Evolutionary conservation across 768 basidiomycete genomes (phyloP).

Genomic region (Suillus placidus): DNA sequence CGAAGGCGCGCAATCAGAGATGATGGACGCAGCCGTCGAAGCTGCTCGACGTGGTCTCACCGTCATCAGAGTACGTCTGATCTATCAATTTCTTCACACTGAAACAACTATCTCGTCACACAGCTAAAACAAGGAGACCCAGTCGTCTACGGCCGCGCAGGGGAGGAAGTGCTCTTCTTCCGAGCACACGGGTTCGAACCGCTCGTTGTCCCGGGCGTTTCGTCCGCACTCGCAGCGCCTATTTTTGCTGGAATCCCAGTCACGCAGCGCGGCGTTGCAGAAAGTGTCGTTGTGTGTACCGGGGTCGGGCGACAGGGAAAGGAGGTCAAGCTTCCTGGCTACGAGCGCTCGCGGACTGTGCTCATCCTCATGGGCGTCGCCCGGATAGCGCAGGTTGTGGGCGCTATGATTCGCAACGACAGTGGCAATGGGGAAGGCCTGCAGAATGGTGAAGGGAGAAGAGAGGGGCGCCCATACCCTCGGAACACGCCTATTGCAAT

Average conservation of each 20-base stretch:
- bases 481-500: constrained; percentile 82
- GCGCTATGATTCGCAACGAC: constrained; percentile 47
- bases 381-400: constrained; percentile 70
- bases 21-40: constrained; percentile 90
- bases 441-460: constrained; percentile 42
- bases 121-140: constrained; percentile 98
- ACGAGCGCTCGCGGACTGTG: constrained; percentile 79
- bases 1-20: constrained; percentile 90
- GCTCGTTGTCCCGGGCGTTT: constrained; percentile 86
- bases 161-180: constrained; percentile 95
- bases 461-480: constrained; percentile 69
- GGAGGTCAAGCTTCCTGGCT: constrained; percentile 82
- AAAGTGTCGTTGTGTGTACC: constrained; percentile 88
- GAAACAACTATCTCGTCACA: background rate
- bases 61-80: constrained; percentile 75
- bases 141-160: constrained; percentile 89
- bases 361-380: constrained; percentile 96
- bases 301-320: constrained; percentile 90
- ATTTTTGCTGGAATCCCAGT: constrained; percentile 90
- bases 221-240: constrained; percentile 88
- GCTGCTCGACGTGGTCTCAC: constrained; percentile 78
- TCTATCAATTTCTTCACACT: background rate
- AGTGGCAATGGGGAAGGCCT: constrained; percentile 13
- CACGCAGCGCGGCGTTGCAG: constrained; percentile 93
- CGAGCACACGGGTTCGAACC: constrained; percentile 82